Evolutionary conservation across 805 yeast species (phyloP).

Genomic region (Pichia sporocuriosa): DNA sequence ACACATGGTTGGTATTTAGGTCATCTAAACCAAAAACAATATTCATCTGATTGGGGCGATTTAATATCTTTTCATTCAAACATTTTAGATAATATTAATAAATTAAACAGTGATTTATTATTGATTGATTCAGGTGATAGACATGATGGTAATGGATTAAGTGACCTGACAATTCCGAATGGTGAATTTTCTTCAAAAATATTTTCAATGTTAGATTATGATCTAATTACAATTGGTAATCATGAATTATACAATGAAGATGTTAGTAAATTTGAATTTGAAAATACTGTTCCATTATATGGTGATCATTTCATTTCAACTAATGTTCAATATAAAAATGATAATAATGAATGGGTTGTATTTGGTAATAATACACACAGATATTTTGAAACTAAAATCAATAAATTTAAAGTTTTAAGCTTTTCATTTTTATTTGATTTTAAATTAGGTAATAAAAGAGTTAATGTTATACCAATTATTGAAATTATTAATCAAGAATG

Average conservation of each 20-base stretch:
- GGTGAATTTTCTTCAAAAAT: slow-evolving; percentile 59
- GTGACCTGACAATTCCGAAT: slow-evolving; percentile 71
- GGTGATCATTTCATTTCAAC: slow-evolving; percentile 63
- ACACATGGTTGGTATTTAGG: slow-evolving; percentile 98
- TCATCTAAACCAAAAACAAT: slow-evolving; percentile 70
- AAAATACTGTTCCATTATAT: slow-evolving; percentile 48
- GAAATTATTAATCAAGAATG: slow-evolving; percentile 52
- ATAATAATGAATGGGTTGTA: slow-evolving; percentile 42
- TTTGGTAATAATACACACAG: slow-evolving; percentile 62
- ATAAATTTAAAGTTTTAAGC: slow-evolving; percentile 48
- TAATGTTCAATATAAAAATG: slow-evolving; percentile 54
- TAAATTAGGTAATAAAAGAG: slow-evolving; percentile 46
- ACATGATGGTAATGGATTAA: slow-evolving; percentile 89
- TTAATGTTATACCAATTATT: slow-evolving; percentile 57
- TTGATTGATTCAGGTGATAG: slow-evolving; percentile 87
- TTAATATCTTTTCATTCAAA: slow-evolving; percentile 60
- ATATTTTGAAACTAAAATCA: slow-evolving; percentile 57
- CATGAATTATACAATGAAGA: slow-evolving; percentile 77
- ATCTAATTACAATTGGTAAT: slow-evolving; percentile 79
- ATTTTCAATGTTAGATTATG: slow-evolving; percentile 62
- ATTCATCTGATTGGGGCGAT: slow-evolving; percentile 90
- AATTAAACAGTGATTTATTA: slow-evolving; percentile 52
- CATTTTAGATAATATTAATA: slow-evolving; percentile 28
- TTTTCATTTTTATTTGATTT: slow-evolving; percentile 81
- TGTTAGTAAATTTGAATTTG: slow-evolving; percentile 59